These are phyloP conservation scores for Sporisorium iseilematis-ciliati DNA, from an alignment of 1,284 basidiomycete species.

Conservation along the genomic window DNA sequence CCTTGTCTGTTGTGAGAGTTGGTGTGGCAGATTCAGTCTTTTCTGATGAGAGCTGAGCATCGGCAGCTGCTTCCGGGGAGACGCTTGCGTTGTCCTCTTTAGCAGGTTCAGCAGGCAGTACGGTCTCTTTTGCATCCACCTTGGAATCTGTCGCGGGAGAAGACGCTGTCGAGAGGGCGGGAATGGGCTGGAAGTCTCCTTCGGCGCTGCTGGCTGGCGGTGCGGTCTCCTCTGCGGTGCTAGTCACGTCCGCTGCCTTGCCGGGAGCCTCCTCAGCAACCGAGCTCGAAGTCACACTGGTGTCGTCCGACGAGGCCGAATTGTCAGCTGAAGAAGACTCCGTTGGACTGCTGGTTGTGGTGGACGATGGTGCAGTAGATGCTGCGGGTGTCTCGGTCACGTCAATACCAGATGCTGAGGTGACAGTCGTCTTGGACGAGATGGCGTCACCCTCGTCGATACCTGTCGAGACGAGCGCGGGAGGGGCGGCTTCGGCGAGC, in stretches of 20 bases:
- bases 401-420: conserved; percentile 38
- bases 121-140: background rate
- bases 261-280: background rate
- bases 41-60: background rate
- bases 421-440: conserved; percentile 41
- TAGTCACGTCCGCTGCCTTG: background rate
- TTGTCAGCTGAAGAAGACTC: conserved; percentile 7
- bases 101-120: conserved; percentile 26
- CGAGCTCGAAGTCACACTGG: conserved; percentile 5
- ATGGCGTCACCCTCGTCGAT: conserved; percentile 29
- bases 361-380: background rate
- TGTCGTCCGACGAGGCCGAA: conserved; percentile 5
- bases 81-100: conserved; percentile 19
- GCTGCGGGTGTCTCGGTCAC: conserved; percentile 12
- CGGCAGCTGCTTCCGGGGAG: conserved; percentile 6
- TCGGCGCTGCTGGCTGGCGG: conserved; percentile 22
- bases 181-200: conserved; percentile 22
- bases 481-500: conserved; percentile 45
- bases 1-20: background rate
- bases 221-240: background rate
- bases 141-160: background rate
- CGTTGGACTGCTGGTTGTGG: background rate
- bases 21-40: background rate
- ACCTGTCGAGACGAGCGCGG: conserved; percentile 47
- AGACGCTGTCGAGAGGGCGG: background rate